phyloP scores from a whole-genome alignment of 1,284 basidiomycete species.

The Cryptococcus amylolentus region DNA sequence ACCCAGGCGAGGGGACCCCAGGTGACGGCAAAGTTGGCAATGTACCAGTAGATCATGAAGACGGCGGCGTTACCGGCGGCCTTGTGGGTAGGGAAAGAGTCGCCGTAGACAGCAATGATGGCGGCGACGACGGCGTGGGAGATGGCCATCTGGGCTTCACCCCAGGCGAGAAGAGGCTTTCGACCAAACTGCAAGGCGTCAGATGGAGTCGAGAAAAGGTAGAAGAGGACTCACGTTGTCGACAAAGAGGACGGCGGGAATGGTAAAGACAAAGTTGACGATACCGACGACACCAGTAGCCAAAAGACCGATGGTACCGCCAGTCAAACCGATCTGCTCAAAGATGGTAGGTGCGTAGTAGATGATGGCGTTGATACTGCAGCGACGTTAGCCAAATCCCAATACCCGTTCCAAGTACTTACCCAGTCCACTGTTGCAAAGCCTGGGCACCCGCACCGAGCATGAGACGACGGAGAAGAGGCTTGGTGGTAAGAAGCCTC shows the following conservation, averaged over 20 bases:
- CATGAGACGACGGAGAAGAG: slow-evolving; percentile 42
- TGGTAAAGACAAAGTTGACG: slow-evolving; percentile 52
- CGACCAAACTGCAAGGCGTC: slow-evolving; percentile 29
- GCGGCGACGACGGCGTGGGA: slow-evolving; percentile 44
- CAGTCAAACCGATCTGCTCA: slow-evolving; percentile 29
- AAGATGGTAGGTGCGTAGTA: slow-evolving; percentile 44
- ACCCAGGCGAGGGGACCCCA: slow-evolving; percentile 49
- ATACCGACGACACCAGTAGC: slow-evolving; percentile 80
- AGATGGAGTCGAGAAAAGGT: neutral
- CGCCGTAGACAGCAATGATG: slow-evolving; percentile 39
- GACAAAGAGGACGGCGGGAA: slow-evolving; percentile 47
- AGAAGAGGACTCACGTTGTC: slow-evolving; percentile 30
- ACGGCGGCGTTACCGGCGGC: slow-evolving; percentile 40
- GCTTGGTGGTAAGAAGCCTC: slow-evolving; percentile 42
- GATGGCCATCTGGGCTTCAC: slow-evolving; percentile 45
- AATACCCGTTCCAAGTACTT: neutral
- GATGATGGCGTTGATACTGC: slow-evolving; percentile 39
- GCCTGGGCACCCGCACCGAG: slow-evolving; percentile 45
- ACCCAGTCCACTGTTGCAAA: slow-evolving; percentile 48
- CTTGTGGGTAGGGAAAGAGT: slow-evolving; percentile 27
- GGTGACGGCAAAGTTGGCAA: slow-evolving; percentile 43
- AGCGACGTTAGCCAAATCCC: neutral
- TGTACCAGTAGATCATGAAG: slow-evolving; percentile 40
- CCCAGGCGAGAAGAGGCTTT: slow-evolving; percentile 42
- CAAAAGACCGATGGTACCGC: slow-evolving; percentile 48